phyloP scores from a whole-genome alignment of 768 basidiomycete species.

The Pleurotus eryngii region DNA sequence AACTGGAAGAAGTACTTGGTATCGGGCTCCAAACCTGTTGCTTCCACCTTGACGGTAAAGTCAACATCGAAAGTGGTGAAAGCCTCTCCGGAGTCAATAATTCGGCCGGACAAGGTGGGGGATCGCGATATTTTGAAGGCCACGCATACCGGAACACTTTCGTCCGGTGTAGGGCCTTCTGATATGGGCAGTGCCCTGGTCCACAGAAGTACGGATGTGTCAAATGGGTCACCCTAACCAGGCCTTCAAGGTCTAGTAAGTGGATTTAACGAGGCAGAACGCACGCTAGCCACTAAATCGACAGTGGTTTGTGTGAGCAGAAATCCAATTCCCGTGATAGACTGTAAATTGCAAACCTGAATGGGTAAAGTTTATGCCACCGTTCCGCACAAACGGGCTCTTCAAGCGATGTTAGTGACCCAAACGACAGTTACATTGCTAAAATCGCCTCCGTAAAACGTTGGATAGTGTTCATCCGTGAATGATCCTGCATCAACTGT shows the following conservation, averaged over 20 bases:
- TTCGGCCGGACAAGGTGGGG: slow-evolving; percentile 27
- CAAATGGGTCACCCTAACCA: slow-evolving; percentile 49
- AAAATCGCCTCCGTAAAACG: slow-evolving; percentile 47
- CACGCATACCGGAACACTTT: slow-evolving; percentile 49
- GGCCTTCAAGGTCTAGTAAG: not conserved
- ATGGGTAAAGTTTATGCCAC: slow-evolving; percentile 50
- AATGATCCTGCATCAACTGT: slow-evolving; percentile 32
- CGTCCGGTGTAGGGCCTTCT: slow-evolving; percentile 33
- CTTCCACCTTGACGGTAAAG: slow-evolving; percentile 60
- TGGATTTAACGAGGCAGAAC: slow-evolving; percentile 12
- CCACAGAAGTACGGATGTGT: slow-evolving; percentile 54
- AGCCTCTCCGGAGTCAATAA: slow-evolving; percentile 42
- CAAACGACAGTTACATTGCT: slow-evolving; percentile 33
- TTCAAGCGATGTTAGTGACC: slow-evolving; percentile 12
- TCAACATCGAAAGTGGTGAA: slow-evolving; percentile 59
- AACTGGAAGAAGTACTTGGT: slow-evolving; percentile 56
- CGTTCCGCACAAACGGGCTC: slow-evolving; percentile 45
- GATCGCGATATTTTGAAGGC: slow-evolving; percentile 42
- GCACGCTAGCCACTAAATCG: slow-evolving; percentile 43
- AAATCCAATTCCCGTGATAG: not conserved
- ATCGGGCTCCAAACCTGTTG: slow-evolving; percentile 44
- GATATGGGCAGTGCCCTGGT: slow-evolving; percentile 46
- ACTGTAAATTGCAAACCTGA: slow-evolving; percentile 25
- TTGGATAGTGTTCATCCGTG: slow-evolving; percentile 46
- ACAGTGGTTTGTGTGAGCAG: too few species aligned